A percentile compares a stretch with the other conserved stretches of the same genome.
phyloP scores from a whole-genome alignment of 148 eudicot species.

The Pouteria glomerata region DNA sequence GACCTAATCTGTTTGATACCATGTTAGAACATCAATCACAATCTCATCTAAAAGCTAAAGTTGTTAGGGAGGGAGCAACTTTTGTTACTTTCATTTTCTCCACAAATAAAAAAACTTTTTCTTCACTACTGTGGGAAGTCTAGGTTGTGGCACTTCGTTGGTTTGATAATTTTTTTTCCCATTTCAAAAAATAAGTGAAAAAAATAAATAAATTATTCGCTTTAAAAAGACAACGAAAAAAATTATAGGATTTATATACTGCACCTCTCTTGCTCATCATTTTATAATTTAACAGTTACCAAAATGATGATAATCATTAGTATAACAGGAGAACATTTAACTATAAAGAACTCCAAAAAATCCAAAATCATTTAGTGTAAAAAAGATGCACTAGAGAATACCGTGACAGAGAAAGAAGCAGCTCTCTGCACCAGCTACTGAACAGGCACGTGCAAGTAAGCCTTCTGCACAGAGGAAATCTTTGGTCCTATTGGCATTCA shows the following conservation, averaged over 20 bases:
- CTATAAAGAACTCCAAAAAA: neutral
- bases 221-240: too few relatives aligned
- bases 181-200: too few relatives aligned
- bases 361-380: neutral
- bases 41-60: too few relatives aligned
- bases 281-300: neutral
- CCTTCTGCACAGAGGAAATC: constrained; percentile 65
- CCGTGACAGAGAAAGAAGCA: constrained; percentile 77
- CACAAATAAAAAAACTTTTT: too few relatives aligned
- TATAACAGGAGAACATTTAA: neutral
- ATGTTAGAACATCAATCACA: too few relatives aligned
- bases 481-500: constrained; percentile 42
- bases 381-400: constrained; percentile 19
- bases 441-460: constrained; percentile 69
- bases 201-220: too few relatives aligned
- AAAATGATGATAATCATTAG: neutral
- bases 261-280: neutral
- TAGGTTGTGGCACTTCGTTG: too few relatives aligned
- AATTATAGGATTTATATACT: neutral
- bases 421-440: constrained; percentile 55
- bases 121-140: too few relatives aligned
- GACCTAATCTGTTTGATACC: too few relatives aligned
- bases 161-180: too few relatives aligned
- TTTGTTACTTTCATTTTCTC: too few relatives aligned
- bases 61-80: too few relatives aligned